phyloP scores from a whole-genome alignment of 306 rosid genomes.

The Canavalia ensiformis region DNA sequence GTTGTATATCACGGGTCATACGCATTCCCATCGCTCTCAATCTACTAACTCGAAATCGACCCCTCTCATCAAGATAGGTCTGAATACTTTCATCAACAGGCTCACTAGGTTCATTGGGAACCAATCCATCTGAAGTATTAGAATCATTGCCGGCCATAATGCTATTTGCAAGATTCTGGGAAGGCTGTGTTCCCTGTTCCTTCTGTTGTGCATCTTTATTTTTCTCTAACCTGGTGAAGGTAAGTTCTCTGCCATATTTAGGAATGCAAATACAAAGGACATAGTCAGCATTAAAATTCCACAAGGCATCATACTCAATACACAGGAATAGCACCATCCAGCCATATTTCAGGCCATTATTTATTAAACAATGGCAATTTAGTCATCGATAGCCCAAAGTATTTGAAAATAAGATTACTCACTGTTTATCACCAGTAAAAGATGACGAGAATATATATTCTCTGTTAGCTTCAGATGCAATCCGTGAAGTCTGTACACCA shows the following conservation, averaged over 20 bases:
- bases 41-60: constrained; percentile 84
- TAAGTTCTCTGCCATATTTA: constrained; percentile 69
- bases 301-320: constrained; percentile 15
- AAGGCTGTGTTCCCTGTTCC: constrained; percentile 48
- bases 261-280: constrained; percentile 40
- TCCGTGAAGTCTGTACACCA: constrained; percentile 90
- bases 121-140: constrained; percentile 53
- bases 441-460: constrained; percentile 93
- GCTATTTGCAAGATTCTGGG: constrained; percentile 51
- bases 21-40: constrained; percentile 93
- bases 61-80: constrained; percentile 87
- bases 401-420: constrained; percentile 51
- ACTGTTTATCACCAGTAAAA: constrained; percentile 92
- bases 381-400: constrained; percentile 30
- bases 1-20: constrained; percentile 93
- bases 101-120: constrained; percentile 50
- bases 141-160: constrained; percentile 54
- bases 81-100: constrained; percentile 76
- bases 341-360: not conserved
- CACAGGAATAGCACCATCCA: constrained; percentile 18
- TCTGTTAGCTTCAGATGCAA: constrained; percentile 95
- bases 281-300: constrained; percentile 36
- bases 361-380: constrained; percentile 23
- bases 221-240: constrained; percentile 63
- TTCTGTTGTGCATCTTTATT: constrained; percentile 59